Evolutionary conservation across 805 yeast genomes (phyloP).

Genomic region (Sugiyamaella americana): DNA sequence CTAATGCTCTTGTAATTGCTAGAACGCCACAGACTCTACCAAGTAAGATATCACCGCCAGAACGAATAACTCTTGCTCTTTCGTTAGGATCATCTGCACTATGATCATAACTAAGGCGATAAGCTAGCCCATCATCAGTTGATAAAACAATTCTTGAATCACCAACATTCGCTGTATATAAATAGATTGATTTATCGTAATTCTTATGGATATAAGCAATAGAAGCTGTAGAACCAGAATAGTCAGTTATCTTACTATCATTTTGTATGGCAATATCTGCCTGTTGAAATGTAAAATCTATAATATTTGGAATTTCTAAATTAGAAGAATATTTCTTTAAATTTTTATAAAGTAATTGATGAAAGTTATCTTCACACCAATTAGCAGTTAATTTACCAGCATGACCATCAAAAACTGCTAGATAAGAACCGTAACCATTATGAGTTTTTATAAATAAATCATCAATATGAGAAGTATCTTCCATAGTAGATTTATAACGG

Average conservation of each 20-base stretch:
- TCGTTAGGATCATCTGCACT: conserved; percentile 79
- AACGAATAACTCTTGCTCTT: conserved; percentile 59
- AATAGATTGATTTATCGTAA: conserved; percentile 39
- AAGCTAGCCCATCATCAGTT: conserved; percentile 54
- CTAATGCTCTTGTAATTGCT: conserved; percentile 89
- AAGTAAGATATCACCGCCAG: conserved; percentile 83
- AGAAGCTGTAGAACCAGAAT: conserved; percentile 92
- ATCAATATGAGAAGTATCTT: conserved; percentile 86
- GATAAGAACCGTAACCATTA: conserved; percentile 94
- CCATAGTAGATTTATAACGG: conserved; percentile 54
- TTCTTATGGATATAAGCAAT: conserved; percentile 75
- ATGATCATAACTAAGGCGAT: conserved; percentile 83
- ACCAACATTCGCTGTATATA: conserved; percentile 93
- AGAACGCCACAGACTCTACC: conserved; percentile 91
- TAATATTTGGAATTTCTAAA: conserved; percentile 14
- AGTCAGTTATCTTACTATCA: conserved; percentile 49
- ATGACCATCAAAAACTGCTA: conserved; percentile 97
- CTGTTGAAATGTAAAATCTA: conserved; percentile 62
- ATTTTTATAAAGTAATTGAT: conserved; percentile 44
- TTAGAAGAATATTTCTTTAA: conserved; percentile 33
- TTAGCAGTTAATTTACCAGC: conserved; percentile 90
- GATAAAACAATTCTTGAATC: conserved; percentile 80
- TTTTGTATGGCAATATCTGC: conserved; percentile 62
- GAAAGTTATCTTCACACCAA: conserved; percentile 88
- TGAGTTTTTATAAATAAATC: conserved; percentile 73